phyloP scores from a whole-genome alignment of 768 basidiomycete genomes.

The Russula sp. region DNA sequence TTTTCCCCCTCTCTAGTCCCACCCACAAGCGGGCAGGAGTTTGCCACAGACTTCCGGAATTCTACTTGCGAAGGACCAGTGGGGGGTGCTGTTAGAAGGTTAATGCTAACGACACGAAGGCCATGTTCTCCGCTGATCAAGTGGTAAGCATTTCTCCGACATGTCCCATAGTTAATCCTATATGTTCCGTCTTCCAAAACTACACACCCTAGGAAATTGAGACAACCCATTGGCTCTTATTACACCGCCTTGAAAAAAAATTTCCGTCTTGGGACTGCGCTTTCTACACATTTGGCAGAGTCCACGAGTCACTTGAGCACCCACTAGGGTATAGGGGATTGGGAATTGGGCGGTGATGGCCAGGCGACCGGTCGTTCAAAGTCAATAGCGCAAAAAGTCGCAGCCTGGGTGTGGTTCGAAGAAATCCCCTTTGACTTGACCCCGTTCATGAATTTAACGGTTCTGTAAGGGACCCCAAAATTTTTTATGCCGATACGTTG shows the following conservation, averaged over 20 bases:
- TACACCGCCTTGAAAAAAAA: too few species aligned
- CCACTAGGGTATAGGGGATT: background rate
- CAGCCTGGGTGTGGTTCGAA: background rate
- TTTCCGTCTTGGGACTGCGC: background rate
- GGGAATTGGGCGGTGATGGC: background rate
- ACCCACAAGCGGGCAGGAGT: background rate
- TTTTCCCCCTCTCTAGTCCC: background rate
- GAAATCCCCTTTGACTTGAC: background rate
- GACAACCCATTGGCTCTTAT: background rate
- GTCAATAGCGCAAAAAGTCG: background rate
- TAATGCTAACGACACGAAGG: background rate
- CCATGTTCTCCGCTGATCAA: background rate
- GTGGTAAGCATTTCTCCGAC: background rate
- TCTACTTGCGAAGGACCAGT: too few species aligned
- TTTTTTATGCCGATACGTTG: background rate
- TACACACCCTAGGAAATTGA: background rate
- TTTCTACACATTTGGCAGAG: background rate
- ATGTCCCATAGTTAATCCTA: background rate
- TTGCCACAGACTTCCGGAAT: background rate
- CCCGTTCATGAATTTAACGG: background rate
- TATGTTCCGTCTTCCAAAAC: background rate
- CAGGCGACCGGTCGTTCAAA: background rate
- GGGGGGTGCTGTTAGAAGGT: background rate
- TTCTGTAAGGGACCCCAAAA: background rate
- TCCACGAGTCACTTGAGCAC: too few species aligned